phyloP scores from a whole-genome alignment of 2,329 filamentous ascomycete genomes.

The Aspergillus quadrilineatus region DNA sequence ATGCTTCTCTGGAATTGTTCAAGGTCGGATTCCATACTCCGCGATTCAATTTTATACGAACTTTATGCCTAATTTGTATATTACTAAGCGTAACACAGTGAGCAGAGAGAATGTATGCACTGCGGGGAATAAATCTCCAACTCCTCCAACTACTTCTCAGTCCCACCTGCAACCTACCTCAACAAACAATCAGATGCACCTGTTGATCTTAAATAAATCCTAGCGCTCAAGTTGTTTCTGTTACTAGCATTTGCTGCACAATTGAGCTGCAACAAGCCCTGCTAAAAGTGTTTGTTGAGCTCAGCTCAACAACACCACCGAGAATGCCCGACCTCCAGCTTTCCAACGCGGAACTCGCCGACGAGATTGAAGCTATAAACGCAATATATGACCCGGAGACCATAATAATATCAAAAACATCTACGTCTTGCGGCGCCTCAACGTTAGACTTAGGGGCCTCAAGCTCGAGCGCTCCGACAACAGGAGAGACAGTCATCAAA shows the following conservation, averaged over 20 bases:
- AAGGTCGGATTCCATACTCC: not conserved
- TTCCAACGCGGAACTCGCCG: conserved; percentile 42
- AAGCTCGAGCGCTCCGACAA: conserved; percentile 10
- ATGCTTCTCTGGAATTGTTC: too few relatives aligned
- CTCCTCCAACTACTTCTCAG: not conserved
- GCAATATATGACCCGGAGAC: conserved; percentile 66
- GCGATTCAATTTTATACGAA: not conserved
- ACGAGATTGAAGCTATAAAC: conserved; percentile 51
- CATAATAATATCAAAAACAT: conserved; percentile 45
- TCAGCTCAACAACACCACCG: not conserved
- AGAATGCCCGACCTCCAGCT: conserved; percentile 23
- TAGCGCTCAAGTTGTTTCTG: not conserved
- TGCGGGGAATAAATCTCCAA: conserved; percentile 15
- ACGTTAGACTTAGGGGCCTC: conserved; percentile 28
- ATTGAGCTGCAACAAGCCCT: not conserved
- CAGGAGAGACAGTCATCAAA: conserved; percentile 49
- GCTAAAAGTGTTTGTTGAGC: not conserved
- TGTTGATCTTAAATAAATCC: not conserved
- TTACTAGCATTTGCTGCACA: not conserved
- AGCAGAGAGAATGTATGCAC: not conserved
- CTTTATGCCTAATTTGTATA: not conserved
- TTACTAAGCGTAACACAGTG: conserved; percentile 6
- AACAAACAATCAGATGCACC: not conserved
- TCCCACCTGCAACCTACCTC: not conserved
- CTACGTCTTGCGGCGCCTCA: conserved; percentile 23